These are phyloP conservation scores for Echinochloa phyllopogon DNA, from an alignment of 176 grass and related monocot genomes.

Conservation along the genomic window DNA sequence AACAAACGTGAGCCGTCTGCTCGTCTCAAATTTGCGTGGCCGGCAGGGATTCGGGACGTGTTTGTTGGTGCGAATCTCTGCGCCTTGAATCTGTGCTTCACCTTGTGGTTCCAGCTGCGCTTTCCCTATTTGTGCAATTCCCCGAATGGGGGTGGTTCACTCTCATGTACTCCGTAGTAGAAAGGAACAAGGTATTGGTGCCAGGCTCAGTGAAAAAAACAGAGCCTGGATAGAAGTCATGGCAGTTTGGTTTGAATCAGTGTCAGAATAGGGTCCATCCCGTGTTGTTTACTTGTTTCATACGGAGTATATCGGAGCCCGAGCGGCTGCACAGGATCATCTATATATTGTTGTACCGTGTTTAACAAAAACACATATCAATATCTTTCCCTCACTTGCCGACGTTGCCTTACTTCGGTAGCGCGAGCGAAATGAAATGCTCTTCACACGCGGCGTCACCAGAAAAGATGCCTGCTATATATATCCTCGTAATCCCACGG, in stretches of 20 bases:
- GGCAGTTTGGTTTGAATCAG: no score
- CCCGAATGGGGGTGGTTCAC: background rate
- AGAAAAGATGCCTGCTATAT: background rate
- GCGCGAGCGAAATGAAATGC: background rate
- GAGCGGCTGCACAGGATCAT: no score
- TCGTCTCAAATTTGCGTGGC: slow-evolving; percentile 1
- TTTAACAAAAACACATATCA: no score
- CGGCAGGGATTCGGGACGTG: background rate
- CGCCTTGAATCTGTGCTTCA: background rate
- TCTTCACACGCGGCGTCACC: background rate
- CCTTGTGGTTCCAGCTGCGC: background rate
- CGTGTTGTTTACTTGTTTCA: no score
- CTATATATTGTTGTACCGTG: no score
- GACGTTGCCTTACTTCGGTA: background rate
- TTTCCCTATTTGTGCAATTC: background rate
- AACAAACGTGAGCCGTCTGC: background rate
- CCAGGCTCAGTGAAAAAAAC: no score
- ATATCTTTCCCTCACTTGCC: background rate
- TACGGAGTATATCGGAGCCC: no score
- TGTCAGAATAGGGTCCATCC: no score
- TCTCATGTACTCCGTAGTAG: no score
- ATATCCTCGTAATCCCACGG: background rate
- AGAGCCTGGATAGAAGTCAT: no score
- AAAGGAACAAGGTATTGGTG: background rate
- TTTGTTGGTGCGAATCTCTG: background rate